Conservation (phyloP, 352 stramenopile species). For the Globisporangium spiculum region DNA sequence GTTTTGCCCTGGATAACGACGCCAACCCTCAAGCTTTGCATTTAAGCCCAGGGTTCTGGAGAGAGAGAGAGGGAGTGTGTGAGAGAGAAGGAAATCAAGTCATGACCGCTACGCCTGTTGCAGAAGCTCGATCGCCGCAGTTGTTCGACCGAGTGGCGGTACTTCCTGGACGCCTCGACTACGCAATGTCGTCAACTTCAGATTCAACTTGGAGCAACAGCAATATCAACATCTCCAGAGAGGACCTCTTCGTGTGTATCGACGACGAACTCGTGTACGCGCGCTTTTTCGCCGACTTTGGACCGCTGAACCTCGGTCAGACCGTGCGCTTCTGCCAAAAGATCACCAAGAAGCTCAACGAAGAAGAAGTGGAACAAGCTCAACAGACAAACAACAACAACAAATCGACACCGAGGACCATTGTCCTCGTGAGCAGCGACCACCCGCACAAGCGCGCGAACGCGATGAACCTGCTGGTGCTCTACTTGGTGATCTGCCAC, state of each 20-base stretch:
- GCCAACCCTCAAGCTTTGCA: background rate
- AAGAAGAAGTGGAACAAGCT: constrained; percentile 2
- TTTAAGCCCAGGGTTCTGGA: background rate
- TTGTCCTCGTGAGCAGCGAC: constrained; percentile 85
- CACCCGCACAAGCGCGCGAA: constrained; percentile 90
- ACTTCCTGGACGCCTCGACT: constrained; percentile 6
- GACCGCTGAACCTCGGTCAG: constrained; percentile 92
- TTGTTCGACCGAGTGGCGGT: constrained; percentile 6
- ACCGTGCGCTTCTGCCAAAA: constrained; percentile 89
- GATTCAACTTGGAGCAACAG: background rate
- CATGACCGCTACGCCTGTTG: background rate
- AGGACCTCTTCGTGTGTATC: constrained; percentile 28
- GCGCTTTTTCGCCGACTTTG: constrained; percentile 98
- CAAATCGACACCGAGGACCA: constrained; percentile 41
- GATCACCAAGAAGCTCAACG: constrained; percentile 43
- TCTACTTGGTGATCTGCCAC: constrained; percentile 77
- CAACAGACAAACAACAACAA: background rate
- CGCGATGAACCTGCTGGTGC: constrained; percentile 83
- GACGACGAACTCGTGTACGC: constrained; percentile 91
- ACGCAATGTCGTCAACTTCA: background rate
- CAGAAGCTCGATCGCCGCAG: too few relatives aligned
- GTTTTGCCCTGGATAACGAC: background rate
- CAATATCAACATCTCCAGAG: constrained; percentile 7
- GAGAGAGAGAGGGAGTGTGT: background rate
- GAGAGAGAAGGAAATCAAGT: background rate